Conservation (phyloP, 1,284 basidiomycete species). For the Mycosarcoma maydis region DNA sequence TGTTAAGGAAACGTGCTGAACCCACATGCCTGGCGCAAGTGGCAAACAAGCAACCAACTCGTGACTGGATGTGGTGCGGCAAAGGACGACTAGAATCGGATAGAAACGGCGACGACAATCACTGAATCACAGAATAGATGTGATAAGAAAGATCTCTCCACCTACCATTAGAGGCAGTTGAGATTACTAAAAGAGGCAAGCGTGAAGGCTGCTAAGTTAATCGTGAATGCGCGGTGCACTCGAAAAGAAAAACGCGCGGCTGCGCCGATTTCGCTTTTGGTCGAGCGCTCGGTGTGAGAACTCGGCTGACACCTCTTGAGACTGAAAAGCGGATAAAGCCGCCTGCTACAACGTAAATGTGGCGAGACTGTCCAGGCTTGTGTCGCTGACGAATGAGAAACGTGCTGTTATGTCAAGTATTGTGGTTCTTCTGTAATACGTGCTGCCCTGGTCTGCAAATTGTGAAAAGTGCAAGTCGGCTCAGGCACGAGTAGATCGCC, state of each 20-base stretch:
- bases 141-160: slow-evolving; percentile 10
- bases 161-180: slow-evolving; percentile 44
- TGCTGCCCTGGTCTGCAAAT: no score
- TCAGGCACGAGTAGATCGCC: background rate
- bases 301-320: no score
- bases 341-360: no score
- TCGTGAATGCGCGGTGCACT: background rate
- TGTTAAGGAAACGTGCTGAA: no score
- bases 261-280: background rate
- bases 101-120: background rate
- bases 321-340: no score
- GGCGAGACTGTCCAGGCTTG: no score
- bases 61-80: no score
- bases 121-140: background rate
- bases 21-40: no score
- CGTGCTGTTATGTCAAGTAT: slow-evolving; percentile 4
- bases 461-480: background rate
- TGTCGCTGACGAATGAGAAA: slow-evolving; percentile 2
- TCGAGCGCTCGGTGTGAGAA: no score
- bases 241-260: background rate
- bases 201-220: background rate
- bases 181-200: slow-evolving; percentile 46
- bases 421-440: background rate
- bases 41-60: background rate
- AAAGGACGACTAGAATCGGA: no score